Evolutionary conservation across 495 filamentous ascomycete genomes (phyloP), one percentile per base, ranked within the genome.

Genomic region (Astrocystis sublimbata): DNA sequence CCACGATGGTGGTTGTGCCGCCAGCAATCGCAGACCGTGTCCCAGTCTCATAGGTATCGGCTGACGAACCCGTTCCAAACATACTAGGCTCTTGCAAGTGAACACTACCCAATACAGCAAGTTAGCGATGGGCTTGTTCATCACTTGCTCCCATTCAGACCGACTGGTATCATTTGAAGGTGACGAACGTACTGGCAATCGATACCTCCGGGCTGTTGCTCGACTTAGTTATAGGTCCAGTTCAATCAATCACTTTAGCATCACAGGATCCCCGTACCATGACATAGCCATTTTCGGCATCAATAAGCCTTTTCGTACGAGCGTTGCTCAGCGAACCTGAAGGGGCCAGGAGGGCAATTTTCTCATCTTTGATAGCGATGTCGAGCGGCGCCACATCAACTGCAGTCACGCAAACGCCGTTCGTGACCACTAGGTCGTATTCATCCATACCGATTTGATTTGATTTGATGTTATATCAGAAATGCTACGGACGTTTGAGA

Each of bases 1-100:
- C 75, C 24, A 87, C 73, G 30, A 88, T 78, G 7, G 85, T 86
- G 1, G 85, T 88, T 13, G 81, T 87, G 21, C 85, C 85, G 30
- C 86, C 85, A 6, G 80, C 80, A 63, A 87, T 78, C 8, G 85
- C 85, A 42, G 79, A 83, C 35, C 84, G 73, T 3, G 83, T 83
- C 6, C 84, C 84, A 30, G 79, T 77, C 62, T 83, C 81, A 62
- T 78, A 84, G 33, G 74, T 77, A 65, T 84, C 81, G 38, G 79
- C 79, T 40, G 76, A 81, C 19, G 58, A 55, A 3, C 78, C 78
- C 67, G 81, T 83, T 21, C 81, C 81, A 56, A 81, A 81, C 38
- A 82, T 63, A 19, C 73, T 71, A 7, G 75, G 78, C 64, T 76
- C 74, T 24, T 72, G 66, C 50, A 75, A 58, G 62, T 81, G 79